Evolutionary conservation across 2,329 filamentous ascomycete genomes (phyloP).

Genomic region (Corinectria fuckeliana): DNA sequence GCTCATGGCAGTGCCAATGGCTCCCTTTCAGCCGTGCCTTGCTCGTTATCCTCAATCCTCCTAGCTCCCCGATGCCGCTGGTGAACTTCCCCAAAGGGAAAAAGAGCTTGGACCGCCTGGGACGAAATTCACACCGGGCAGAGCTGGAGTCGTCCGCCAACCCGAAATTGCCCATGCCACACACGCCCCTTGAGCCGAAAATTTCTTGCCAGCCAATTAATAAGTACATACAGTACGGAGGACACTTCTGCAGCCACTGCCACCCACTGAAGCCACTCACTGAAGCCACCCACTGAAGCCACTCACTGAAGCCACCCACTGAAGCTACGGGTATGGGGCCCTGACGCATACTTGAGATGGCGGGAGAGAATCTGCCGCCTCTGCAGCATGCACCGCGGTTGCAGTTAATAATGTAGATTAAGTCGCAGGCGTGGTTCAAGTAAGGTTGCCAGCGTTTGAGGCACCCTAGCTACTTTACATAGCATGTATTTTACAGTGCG

Average conservation of each 20-base stretch:
- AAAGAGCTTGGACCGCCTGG: conserved; percentile 35
- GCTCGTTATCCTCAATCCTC: conserved; percentile 4
- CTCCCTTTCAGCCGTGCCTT: background rate
- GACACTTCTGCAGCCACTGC: conserved; percentile 16
- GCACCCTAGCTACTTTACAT: too few relatives aligned
- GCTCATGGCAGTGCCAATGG: conserved; percentile 20
- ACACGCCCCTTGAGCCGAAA: conserved; percentile 35
- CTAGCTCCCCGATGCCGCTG: conserved; percentile 17
- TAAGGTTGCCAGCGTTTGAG: conserved; percentile 15
- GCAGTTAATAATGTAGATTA: too few relatives aligned
- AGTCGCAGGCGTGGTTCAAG: conserved; percentile 15
- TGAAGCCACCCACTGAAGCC: background rate
- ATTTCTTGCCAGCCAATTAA: conserved; percentile 28
- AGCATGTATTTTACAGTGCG: conserved; percentile 24
- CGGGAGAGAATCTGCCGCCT: background rate
- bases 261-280: conserved; percentile 1
- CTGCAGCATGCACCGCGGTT: background rate
- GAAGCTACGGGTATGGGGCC: background rate
- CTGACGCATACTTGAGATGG: background rate
- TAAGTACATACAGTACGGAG: background rate
- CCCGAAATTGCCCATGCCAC: conserved; percentile 34
- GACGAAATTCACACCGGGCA: conserved; percentile 29
- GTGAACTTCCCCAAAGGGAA: conserved; percentile 31
- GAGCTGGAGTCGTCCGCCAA: conserved; percentile 18
- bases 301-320: background rate